Base-by-base conservation (phyloP, 2,329 filamentous ascomycete species). In the Sphaerulina populicola region DNA sequence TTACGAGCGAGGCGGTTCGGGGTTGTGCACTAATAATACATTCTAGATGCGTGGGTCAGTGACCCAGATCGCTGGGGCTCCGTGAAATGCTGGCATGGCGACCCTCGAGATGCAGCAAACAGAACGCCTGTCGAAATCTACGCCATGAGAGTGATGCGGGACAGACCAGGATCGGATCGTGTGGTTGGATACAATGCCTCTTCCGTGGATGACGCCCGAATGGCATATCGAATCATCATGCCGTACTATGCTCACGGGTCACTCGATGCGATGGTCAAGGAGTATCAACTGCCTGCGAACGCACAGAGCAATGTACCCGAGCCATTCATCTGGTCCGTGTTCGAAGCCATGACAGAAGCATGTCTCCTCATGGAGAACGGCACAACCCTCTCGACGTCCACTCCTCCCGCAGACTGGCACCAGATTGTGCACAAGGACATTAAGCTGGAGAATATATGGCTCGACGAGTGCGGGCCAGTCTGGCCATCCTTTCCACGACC, bases 361-460 rank as follows among this genome's bases (percentile, higher is more conserved):
- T 53, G 45, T 36, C 36, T 53, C 9, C 11, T 49, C 15, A 53
- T 53, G 51, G 23, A 53, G 35, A 33, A 44, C 15, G 51, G 41
- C 15, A 45, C 40, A 4, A 49, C 8, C 33, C 29, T n/a, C 8
- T 12, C 14, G 8, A 18, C 6, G 21, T 9, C n/a, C 5, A 12
- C 6, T 9, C 10, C 36, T 30, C 30, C 33, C 11, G 27, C 7
- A 4, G 12, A n/a, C 8, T 56, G 51, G 52, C 37, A 38, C 46
- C 43, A 53, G 23, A 57, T 55, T 42, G 48, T 56, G n/a, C 55
- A 54, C 21, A 30, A 33, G 4, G 51, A 54, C 31, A 46, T 54
- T n/a, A 54, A 51, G 21, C 47, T 43, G 9, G 37, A 30, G 11
- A 54, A 54, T 14, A 42, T 51, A 30, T 54, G 51, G 15, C 37